Evolutionary conservation across 140 eudicot genomes (phyloP), one percentile per base, ranked within the genome.

Genomic region (Cichorium intybus): DNA sequence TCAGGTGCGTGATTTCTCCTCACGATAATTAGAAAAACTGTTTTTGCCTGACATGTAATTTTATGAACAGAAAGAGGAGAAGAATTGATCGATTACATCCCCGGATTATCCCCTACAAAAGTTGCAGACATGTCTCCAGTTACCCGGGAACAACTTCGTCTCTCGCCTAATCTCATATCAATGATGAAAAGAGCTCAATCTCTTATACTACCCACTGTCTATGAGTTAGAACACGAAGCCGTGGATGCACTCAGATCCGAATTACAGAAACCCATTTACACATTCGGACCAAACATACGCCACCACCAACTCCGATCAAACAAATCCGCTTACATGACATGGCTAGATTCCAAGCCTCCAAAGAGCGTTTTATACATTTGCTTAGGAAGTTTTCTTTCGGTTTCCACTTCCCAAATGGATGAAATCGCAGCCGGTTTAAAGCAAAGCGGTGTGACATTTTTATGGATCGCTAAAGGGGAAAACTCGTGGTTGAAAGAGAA

Each of bases 391-490:
- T 75, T 41, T 35, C 52, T 60, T 3, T 58, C 78, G 0, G 73
- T 57, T 12, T 75, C 79, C 15, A 71, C 75, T 55, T 52, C 71
- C 31, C 69, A 70, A 18, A 71, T 76, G 64, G 70, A 70, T 22
- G 82, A 69, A 56, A 72, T 76, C 22, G 17, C 22, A 24, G 49
- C n/a, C 3, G 84, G 84, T n/a, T 56, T 79, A 33, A 28, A 8
- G 31, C 73, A 64, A 45, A 82, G 87, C 26, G 80, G 86, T 0
- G 81, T 86, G 6, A 72, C 60, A 1, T 82, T 60, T 66, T 46
- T 86, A 58, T 86, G 82, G 90, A 81, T 78, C 53, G 75, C 81
- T 0, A 77, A 81, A 10, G 81, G 65, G 5, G 83, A 73, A 22
- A 33, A 75, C 5, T 10, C 45, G 2, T 11, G 24, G 11, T 34